These are phyloP conservation scores for Nyctanthes arbortristis DNA, from an alignment of 257 asterid species.

Conservation along the genomic window DNA sequence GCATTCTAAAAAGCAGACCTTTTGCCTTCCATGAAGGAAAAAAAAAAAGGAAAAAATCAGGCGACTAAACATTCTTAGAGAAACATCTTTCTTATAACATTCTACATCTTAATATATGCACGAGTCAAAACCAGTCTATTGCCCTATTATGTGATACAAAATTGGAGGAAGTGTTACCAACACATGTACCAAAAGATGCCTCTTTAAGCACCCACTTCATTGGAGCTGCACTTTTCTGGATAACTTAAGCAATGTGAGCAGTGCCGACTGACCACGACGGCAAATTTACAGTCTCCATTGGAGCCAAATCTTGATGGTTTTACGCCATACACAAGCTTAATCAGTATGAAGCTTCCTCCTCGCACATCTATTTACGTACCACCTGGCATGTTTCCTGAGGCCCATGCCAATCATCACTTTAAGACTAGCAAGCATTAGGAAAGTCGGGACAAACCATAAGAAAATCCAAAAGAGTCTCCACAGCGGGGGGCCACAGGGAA, in stretches of 20 bases:
- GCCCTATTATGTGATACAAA: no score
- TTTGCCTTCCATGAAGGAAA: no score
- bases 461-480: conserved; percentile 89
- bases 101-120: no score
- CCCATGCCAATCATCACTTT: conserved; percentile 86
- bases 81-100: no score
- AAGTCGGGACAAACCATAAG: conserved; percentile 58
- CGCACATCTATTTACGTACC: conserved; percentile 80
- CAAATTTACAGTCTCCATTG: neutral
- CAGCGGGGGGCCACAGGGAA: conserved; percentile 65
- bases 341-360: conserved; percentile 77
- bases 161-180: no score
- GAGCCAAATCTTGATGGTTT: neutral
- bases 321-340: conserved; percentile 22
- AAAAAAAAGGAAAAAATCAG: no score
- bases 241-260: neutral
- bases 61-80: no score
- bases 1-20: no score
- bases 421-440: conserved; percentile 87
- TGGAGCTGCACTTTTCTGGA: neutral
- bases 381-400: conserved; percentile 70
- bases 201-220: neutral
- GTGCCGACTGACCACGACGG: neutral
- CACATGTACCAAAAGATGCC: no score
- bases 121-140: no score